phyloP scores from a whole-genome alignment of 1,284 basidiomycete genomes.

The Naganishia sp. region DNA sequence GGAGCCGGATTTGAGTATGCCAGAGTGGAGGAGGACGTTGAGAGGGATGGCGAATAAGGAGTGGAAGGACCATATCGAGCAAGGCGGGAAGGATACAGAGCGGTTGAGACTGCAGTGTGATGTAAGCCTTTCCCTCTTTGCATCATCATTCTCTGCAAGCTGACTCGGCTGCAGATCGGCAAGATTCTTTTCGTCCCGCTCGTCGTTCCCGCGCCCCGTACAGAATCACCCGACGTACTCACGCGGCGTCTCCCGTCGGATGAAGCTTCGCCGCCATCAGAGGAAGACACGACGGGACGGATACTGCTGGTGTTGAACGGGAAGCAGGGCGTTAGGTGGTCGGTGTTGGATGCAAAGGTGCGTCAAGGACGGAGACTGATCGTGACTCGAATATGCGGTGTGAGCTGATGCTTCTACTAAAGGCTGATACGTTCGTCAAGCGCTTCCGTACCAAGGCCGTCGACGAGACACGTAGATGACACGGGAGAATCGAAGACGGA shows the following conservation, averaged over 20 bases:
- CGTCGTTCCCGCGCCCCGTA: background rate
- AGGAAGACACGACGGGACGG: constrained; percentile 8
- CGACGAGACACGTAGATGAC: constrained; percentile 11
- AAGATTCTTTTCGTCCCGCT: constrained; percentile 24
- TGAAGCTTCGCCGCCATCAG: background rate
- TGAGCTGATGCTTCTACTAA: background rate
- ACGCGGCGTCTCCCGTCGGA: background rate
- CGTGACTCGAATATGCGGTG: no score
- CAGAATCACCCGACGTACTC: background rate
- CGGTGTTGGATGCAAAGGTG: constrained; percentile 31
- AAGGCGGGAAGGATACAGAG: constrained; percentile 17
- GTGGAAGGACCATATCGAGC: constrained; percentile 20
- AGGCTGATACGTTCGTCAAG: constrained; percentile 26
- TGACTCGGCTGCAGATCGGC: constrained; percentile 9
- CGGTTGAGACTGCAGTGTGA: constrained; percentile 21
- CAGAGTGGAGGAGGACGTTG: constrained; percentile 27
- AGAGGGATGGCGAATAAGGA: constrained; percentile 22
- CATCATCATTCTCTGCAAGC: background rate
- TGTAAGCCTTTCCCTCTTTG: constrained; percentile 1
- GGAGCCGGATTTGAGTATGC: constrained; percentile 26
- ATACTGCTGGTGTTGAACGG: constrained; percentile 31
- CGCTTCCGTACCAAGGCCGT: constrained; percentile 14
- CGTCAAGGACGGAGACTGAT: background rate
- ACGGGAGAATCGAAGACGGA: background rate
- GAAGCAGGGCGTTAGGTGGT: constrained; percentile 22